Percentiles rank a stretch among this genome's conserved stretches.
Evolutionary conservation across 495 filamentous ascomycete genomes (phyloP).

Genomic region (Aspergillus haitiensis): DNA sequence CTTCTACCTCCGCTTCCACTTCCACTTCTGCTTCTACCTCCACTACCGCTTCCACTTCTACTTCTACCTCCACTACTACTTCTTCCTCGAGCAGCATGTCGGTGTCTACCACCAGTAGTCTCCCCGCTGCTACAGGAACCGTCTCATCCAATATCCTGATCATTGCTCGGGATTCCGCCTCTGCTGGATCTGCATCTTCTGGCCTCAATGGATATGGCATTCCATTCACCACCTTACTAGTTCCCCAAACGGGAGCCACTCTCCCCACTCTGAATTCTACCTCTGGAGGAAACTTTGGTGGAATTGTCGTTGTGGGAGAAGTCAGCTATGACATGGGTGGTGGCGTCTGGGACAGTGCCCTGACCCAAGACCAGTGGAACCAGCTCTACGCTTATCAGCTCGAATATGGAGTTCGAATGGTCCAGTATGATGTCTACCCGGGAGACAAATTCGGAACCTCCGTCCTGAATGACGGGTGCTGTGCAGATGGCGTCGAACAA

Average conservation of each 20-base stretch:
- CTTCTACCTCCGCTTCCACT: slow-evolving; percentile 17
- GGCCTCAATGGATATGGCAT: slow-evolving; percentile 63
- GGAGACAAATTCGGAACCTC: slow-evolving; percentile 50
- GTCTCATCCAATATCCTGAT: slow-evolving; percentile 54
- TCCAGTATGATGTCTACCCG: slow-evolving; percentile 59
- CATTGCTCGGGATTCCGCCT: slow-evolving; percentile 53
- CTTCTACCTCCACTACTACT: slow-evolving; percentile 14
- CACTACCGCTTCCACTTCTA: slow-evolving; percentile 14
- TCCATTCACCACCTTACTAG: slow-evolving; percentile 54
- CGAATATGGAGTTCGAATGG: slow-evolving; percentile 59
- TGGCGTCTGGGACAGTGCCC: slow-evolving; percentile 49
- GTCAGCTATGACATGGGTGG: slow-evolving; percentile 56
- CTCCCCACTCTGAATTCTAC: slow-evolving; percentile 54
- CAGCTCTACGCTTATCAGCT: slow-evolving; percentile 58
- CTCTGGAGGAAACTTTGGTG: slow-evolving; percentile 55
- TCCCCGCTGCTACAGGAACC: slow-evolving; percentile 27
- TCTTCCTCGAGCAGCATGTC: slow-evolving; percentile 28
- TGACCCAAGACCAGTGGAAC: slow-evolving; percentile 59
- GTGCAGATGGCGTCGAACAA: slow-evolving; percentile 52
- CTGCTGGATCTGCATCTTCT: slow-evolving; percentile 48
- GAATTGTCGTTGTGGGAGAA: slow-evolving; percentile 57
- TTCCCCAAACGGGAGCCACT: slow-evolving; percentile 51
- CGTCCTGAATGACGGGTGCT: slow-evolving; percentile 46
- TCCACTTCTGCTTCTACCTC: slow-evolving; percentile 17
- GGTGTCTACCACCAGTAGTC: slow-evolving; percentile 24